Base-by-base conservation (phyloP, 108 stramenopile species). In the Nitzschia sp. region DNA sequence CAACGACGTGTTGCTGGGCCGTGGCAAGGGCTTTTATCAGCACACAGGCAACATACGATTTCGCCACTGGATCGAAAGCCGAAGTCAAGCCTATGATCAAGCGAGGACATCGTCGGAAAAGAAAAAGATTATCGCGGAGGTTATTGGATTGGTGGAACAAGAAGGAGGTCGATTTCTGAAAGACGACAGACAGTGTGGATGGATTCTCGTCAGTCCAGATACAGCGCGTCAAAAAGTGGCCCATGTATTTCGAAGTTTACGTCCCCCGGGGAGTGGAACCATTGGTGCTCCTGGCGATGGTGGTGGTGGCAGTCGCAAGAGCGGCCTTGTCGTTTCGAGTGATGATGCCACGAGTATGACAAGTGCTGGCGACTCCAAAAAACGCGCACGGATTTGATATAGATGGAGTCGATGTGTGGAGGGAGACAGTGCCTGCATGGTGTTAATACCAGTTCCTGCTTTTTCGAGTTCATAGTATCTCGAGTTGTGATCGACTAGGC, bases 1-100 rank as follows among this genome's bases (percentile, higher is more conserved):
- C 9, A 47, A 62, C 8, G 75, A 76, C 34, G 62, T 76, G 28
- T 36, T 76, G 15, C 42, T 76, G 33, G 75, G 75, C 24, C 60
- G 75, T 11, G 75, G 75, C 60, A 64, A 61, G 56, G 59, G 59
- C 23, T 61, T 76, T 48, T 59, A 68, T 45, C 54, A 68, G 33
- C 67, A 76, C 53, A 46, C 61, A 11, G 75, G 75, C 49, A 76
- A 76, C 42, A 67, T 55, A 2, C 33, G 62, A 15, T 56, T 70
- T 21, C 60, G 75, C 45, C 21, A 46, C n/a, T 35, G 58, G 42
- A 57, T 74, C 29, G 55, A 66, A 60, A 51, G 31, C 27, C 58
- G 56, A 1, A 28, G 21, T 30, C 38, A 42, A 49, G 42, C 45
- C 18, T 49, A 46, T 6, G 58, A 59, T 61, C 28, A 51, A 19